Conservation (phyloP, 2,329 filamentous ascomycete species). For the Fusarium burgessii region DNA sequence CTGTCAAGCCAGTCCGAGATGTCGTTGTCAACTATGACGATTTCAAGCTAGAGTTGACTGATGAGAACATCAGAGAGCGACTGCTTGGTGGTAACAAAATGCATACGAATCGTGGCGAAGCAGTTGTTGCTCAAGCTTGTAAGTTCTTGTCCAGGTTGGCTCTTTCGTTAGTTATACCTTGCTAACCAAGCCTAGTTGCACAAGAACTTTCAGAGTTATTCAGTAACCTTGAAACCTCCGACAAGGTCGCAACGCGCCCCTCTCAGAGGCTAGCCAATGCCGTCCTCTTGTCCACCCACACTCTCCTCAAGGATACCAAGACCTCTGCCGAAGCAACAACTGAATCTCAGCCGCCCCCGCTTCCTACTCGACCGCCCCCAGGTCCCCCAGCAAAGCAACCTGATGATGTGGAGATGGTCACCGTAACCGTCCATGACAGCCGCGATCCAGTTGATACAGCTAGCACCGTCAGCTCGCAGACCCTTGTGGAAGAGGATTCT, state of each 20-base stretch:
- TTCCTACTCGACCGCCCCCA: conserved; percentile 62
- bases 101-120: conserved; percentile 65
- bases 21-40: conserved; percentile 82
- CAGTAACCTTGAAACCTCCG: conserved; percentile 73
- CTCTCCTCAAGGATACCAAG: conserved; percentile 51
- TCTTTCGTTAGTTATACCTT: conserved; percentile 40
- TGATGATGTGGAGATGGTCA: conserved; percentile 53
- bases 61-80: conserved; percentile 72
- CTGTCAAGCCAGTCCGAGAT: conserved; percentile 82
- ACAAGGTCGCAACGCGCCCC: conserved; percentile 73
- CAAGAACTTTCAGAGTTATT: conserved; percentile 79
- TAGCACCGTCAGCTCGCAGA: conserved; percentile 65
- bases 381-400: conserved; percentile 48
- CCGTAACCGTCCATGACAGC: conserved; percentile 48
- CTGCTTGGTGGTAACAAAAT: conserved; percentile 77
- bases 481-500: conserved; percentile 59
- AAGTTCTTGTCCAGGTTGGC: conserved; percentile 54
- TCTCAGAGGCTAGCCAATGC: conserved; percentile 83
- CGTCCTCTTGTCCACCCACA: conserved; percentile 71
- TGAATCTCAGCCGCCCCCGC: conserved; percentile 57
- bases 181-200: conserved; percentile 67
- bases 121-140: conserved; percentile 79
- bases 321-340: conserved; percentile 41
- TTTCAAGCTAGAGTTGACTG: conserved; percentile 75
- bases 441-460: conserved; percentile 53